Evolutionary conservation across 2,329 filamentous ascomycete species (phyloP).

Genomic region (Myriangium duriaei): DNA sequence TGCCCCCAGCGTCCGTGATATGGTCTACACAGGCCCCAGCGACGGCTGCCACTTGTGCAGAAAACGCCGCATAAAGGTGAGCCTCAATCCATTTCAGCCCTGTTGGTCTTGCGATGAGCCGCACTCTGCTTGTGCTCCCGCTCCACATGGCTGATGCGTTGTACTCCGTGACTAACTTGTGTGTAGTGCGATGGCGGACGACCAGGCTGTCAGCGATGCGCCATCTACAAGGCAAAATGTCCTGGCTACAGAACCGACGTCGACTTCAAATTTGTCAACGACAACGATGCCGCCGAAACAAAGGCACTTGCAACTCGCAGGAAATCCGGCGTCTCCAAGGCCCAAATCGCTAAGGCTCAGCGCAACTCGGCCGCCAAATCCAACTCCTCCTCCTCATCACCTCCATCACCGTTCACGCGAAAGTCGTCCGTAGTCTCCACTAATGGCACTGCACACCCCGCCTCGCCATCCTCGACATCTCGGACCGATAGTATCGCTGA

Average conservation of each 20-base stretch:
- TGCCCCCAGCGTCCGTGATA: background rate
- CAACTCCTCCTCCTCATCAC: slow-evolving; percentile 2
- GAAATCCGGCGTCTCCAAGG: background rate
- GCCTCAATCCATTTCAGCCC: no score
- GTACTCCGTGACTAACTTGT: background rate
- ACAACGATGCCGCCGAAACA: slow-evolving; percentile 7
- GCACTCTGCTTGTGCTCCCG: no score
- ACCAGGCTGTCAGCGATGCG: slow-evolving; percentile 8
- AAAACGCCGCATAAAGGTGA: slow-evolving; percentile 9
- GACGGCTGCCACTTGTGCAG: slow-evolving; percentile 9
- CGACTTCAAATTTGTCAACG: slow-evolving; percentile 9
- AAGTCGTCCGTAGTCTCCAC: background rate
- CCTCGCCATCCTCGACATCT: background rate
- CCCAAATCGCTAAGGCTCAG: background rate
- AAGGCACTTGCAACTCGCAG: slow-evolving; percentile 6
- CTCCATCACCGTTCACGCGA: background rate
- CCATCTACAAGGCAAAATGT: slow-evolving; percentile 10
- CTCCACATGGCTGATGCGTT: no score
- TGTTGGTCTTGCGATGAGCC: no score
- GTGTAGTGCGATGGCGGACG: slow-evolving; percentile 7
- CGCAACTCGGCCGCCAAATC: slow-evolving; percentile 1
- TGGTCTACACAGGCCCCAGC: slow-evolving; percentile 9
- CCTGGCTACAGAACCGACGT: slow-evolving; percentile 7
- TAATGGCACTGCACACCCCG: background rate
- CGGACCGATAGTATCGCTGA: slow-evolving; percentile 1